A percentile compares a stretch with the other conserved stretches of the same genome.
Conservation (phyloP, 2,329 filamentous ascomycete species). For the Beauveria australis region DNA sequence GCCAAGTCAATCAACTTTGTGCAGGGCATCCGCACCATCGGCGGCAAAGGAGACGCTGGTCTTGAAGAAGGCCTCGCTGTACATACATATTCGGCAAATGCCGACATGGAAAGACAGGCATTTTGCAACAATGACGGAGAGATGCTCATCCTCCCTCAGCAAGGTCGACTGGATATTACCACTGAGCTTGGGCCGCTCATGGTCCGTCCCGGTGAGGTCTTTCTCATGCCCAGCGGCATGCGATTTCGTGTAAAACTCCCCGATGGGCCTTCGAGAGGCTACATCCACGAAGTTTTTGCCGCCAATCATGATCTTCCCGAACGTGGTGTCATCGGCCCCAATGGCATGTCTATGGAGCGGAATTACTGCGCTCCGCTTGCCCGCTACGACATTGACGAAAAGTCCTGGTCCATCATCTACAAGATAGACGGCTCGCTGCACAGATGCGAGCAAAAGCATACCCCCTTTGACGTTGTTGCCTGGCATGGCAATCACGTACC, state of each 20-base stretch:
- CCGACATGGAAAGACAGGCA: constrained; percentile 37
- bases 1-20: constrained; percentile 39
- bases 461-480: constrained; percentile 62
- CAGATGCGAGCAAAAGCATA: constrained; percentile 52
- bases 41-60: constrained; percentile 41
- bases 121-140: constrained; percentile 57
- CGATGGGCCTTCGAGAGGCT: constrained; percentile 54
- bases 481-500: constrained; percentile 65
- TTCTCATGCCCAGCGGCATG: constrained; percentile 58
- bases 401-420: constrained; percentile 48
- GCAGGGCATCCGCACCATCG: constrained; percentile 39
- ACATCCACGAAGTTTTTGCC: constrained; percentile 60
- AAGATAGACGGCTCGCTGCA: constrained; percentile 57
- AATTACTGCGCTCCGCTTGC: constrained; percentile 59
- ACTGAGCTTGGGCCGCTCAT: constrained; percentile 58
- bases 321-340: constrained; percentile 57
- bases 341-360: constrained; percentile 55
- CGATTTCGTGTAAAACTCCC: constrained; percentile 28
- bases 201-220: constrained; percentile 60
- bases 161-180: constrained; percentile 57
- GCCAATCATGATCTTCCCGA: constrained; percentile 58
- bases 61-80: constrained; percentile 40
- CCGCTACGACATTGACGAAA: constrained; percentile 46
- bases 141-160: constrained; percentile 56
- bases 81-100: constrained; percentile 39